Conservation (phyloP, 129 eudicot species). For the Chrysanthemum lavandulifolium region DNA sequence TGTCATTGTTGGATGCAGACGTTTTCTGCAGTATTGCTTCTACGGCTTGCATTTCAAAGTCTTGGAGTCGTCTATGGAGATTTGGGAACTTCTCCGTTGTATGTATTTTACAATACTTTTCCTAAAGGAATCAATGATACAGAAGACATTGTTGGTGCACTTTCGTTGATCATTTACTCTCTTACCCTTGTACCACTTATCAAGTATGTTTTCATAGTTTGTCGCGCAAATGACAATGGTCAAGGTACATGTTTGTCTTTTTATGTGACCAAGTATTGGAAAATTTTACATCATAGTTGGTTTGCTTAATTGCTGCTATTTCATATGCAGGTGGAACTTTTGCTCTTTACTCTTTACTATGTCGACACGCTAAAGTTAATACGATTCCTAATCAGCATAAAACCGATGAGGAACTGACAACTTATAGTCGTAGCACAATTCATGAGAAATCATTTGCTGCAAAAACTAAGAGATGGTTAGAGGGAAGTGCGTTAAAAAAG, state of each 20-base stretch:
- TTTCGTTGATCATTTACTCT: slow-evolving; percentile 92
- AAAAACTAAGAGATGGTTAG: slow-evolving; percentile 86
- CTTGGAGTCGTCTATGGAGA: slow-evolving; percentile 98
- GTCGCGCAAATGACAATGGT: slow-evolving; percentile 95
- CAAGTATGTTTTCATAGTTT: slow-evolving; percentile 95
- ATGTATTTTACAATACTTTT: slow-evolving; percentile 90
- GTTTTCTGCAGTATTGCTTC: slow-evolving; percentile 70
- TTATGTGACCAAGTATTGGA: background rate
- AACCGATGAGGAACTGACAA: slow-evolving; percentile 92
- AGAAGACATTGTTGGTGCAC: slow-evolving; percentile 90
- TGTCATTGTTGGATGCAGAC: slow-evolving; percentile 46
- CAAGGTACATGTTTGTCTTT: slow-evolving; percentile 62
- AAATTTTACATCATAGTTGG: background rate
- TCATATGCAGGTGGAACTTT: slow-evolving; percentile 80
- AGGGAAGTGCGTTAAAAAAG: slow-evolving; percentile 61
- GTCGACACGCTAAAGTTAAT: slow-evolving; percentile 88
- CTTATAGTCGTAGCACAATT: slow-evolving; percentile 81
- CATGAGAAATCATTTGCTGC: slow-evolving; percentile 88
- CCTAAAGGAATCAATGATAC: slow-evolving; percentile 63
- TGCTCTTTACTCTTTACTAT: slow-evolving; percentile 86
- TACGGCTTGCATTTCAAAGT: slow-evolving; percentile 86
- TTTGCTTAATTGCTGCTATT: background rate
- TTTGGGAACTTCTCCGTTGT: slow-evolving; percentile 96
- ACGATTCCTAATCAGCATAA: slow-evolving; percentile 94
- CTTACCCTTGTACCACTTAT: slow-evolving; percentile 88